Base-by-base conservation (phyloP, 768 basidiomycete species). In the Boletus huronensis region DNA sequence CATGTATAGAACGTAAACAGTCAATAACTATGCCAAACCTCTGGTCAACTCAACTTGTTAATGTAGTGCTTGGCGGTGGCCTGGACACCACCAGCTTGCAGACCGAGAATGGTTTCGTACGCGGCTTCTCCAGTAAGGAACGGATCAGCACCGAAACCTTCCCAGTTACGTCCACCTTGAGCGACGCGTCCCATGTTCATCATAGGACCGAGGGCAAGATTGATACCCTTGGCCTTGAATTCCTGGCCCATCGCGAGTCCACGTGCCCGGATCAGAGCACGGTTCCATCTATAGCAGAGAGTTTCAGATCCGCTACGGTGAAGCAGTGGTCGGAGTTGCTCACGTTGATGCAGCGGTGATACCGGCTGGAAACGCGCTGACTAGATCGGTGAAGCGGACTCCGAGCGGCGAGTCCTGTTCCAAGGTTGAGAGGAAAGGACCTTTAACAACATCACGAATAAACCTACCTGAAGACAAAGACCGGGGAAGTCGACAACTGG, bases 121-220 rank as follows among this genome's bases (percentile, higher is more conserved):
- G 84, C 79, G 6, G 75, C 77, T 64, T 90, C 91, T 13, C 94
- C 92, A n/a, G 81, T 63, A 16, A 96, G 74, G 73, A 83, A 96
- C 0, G 94, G 94, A 68, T 97, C 94, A 10, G 81, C 91, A 29
- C 93, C 93, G 54, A 93, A 94, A n/a, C 91, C 92, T 76, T 96
- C 94, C 90, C 92, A 96, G 70, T 94, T 93, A 28, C 94, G 77
- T 17, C 94, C 94, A 7, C 88, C 91, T 58, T 82, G 77, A 3
- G 88, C 84, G 19, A 86, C 71, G 17, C 90, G 82, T 1, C 87
- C 89, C 75, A 95, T 81, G 67, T 94, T 93, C 84, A 91, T 93
- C 87, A 90, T 90, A 0, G 91, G 81, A 28, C 79, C 82, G 7
- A 95, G 78, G 10, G 84, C 87, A 46, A 95, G 74, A 61, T 97